phyloP scores from a whole-genome alignment of 257 asterid species.

The Scutellaria galericulata region DNA sequence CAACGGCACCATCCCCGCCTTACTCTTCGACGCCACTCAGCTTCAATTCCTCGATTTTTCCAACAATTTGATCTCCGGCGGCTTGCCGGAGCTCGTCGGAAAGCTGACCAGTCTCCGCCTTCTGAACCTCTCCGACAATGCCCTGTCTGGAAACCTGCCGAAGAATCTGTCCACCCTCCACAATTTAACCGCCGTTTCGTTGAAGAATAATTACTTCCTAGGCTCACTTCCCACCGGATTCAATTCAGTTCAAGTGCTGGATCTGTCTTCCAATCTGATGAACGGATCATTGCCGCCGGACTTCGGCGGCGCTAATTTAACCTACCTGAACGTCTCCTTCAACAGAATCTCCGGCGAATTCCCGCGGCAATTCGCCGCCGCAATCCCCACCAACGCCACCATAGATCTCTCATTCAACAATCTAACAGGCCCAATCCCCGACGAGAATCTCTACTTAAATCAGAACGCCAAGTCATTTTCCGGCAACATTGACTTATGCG shows the following conservation, averaged over 20 bases:
- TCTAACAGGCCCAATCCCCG: conserved; percentile 71
- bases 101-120: conserved; percentile 47
- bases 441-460: conserved; percentile 44
- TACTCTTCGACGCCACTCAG: conserved; percentile 63
- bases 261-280: conserved; percentile 87
- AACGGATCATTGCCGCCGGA: conserved; percentile 69
- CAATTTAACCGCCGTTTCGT: conserved; percentile 56
- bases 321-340: conserved; percentile 65
- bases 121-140: conserved; percentile 82
- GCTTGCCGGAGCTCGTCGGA: conserved; percentile 60
- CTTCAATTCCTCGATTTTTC: conserved; percentile 74
- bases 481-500: conserved; percentile 79
- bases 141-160: conserved; percentile 74
- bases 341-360: conserved; percentile 79
- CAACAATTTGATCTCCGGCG: conserved; percentile 75
- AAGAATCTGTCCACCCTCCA: conserved; percentile 42
- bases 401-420: conserved; percentile 73
- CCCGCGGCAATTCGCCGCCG: conserved; percentile 54
- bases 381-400: conserved; percentile 58
- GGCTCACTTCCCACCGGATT: conserved; percentile 71
- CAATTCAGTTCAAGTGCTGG: conserved; percentile 54
- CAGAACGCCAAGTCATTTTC: conserved; percentile 56
- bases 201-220: conserved; percentile 73
- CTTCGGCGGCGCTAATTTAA: conserved; percentile 59
- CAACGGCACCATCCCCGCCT: conserved; percentile 76